Evolutionary conservation across 169 alveolate genomes (phyloP), one percentile per base, ranked within the genome.

Genomic region (Neospora caninum): DNA sequence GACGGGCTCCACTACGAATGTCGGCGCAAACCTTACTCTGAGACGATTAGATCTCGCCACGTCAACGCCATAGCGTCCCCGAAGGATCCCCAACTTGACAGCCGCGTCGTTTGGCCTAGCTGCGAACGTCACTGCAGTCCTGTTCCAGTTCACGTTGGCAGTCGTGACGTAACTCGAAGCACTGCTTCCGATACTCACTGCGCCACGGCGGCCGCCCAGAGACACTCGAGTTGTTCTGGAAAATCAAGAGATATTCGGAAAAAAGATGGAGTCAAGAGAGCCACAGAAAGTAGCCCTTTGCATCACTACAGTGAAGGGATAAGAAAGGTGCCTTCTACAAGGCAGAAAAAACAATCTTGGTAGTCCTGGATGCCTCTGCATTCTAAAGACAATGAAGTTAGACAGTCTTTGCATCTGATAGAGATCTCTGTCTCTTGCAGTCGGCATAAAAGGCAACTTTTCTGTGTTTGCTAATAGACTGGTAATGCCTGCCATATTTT

Each of bases 51-150:
- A 91, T 67, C 94, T 91, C 41, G 80, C 94, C 42, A 91, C 64
- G 80, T 58, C 88, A 42, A 91, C 91, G 29, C 94, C 94, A 42
- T 91, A 91, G 45, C 91, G 45, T 36, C 94, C 94, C 9, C 89
- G 58, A 10, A 91, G 83, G 39, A 91, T 87, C 38, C 94, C 94
- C 22, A 91, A 80, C 36, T 70, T 58, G n/a, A 80, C 94, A 0
- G 91, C 80, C 43, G 80, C 69, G 29, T 80, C 88, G 34, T 54
- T 91, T 31, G 80, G 88, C 34, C 83, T 39, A 34, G 92, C 80
- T 25, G 80, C 69, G 80, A 91, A 69, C n/a, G 80, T 91, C 58
- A 91, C 83, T 25, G 88, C 91, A 16, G 80, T 91, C 58, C 88
- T 58, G 31, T 45, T 45, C 94, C 94, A 91, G 54, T 78, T 91